Percentiles rank a stretch among this genome's conserved stretches.
phyloP scores from a whole-genome alignment of 352 stramenopile species.

The Pythium vanterpoolii region DNA sequence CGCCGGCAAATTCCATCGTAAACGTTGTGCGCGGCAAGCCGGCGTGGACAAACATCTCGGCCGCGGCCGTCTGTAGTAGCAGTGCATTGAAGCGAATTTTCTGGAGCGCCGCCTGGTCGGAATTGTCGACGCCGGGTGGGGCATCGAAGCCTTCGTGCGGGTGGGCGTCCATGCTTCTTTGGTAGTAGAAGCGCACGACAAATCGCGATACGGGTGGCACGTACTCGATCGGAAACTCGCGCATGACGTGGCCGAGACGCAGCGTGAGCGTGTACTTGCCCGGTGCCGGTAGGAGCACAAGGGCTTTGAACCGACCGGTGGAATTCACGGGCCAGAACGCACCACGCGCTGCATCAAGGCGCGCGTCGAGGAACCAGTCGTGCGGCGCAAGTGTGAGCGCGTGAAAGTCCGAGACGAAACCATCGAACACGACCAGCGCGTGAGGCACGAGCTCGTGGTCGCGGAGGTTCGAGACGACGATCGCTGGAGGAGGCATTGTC shows the following conservation, averaged over 20 bases:
- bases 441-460: constrained; percentile 70
- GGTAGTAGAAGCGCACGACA: constrained; percentile 67
- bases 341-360: constrained; percentile 24
- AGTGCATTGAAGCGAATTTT: constrained; percentile 58
- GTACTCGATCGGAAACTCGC: constrained; percentile 40
- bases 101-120: constrained; percentile 40
- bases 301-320: constrained; percentile 53
- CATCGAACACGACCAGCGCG: constrained; percentile 57
- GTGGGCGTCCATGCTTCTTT: constrained; percentile 42
- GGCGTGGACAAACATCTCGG: constrained; percentile 44
- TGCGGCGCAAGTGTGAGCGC: neutral
- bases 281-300: constrained; percentile 47
- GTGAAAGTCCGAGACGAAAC: constrained; percentile 20
- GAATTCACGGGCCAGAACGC: constrained; percentile 49
- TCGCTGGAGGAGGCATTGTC: constrained; percentile 14
- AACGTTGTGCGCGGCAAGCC: constrained; percentile 51
- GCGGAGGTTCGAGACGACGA: constrained; percentile 81
- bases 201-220: constrained; percentile 25
- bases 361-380: constrained; percentile 40
- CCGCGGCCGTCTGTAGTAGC: constrained; percentile 49
- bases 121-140: constrained; percentile 46
- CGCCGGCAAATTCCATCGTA: constrained; percentile 38
- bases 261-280: constrained; percentile 32
- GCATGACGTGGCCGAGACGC: constrained; percentile 11
- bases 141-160: constrained; percentile 51